These are phyloP conservation scores for Leavenworthia alabamica DNA, from an alignment of 345 rosid species.

Conservation along the genomic window DNA sequence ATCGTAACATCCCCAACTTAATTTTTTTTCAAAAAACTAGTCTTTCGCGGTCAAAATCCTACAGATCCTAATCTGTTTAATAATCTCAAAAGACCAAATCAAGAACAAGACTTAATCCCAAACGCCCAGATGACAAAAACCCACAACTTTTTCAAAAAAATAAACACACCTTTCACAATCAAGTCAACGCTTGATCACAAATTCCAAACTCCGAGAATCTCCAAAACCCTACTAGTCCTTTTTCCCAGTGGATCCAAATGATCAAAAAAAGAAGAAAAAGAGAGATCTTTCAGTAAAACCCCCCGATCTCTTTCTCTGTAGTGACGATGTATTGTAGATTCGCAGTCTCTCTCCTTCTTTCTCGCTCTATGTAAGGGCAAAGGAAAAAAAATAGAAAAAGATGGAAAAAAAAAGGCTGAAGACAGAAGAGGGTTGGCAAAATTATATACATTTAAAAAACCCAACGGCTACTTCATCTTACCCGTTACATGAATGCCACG, in stretches of 20 bases:
- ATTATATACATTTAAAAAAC: conserved; percentile 34
- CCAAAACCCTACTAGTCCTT: background rate
- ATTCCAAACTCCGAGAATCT: conserved; percentile 5
- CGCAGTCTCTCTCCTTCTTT: conserved; percentile 11
- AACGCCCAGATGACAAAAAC: conserved; percentile 15
- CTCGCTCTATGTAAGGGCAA: background rate
- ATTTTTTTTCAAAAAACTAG: no score
- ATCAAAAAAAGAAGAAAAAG: conserved; percentile 32
- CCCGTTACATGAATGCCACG: conserved; percentile 43
- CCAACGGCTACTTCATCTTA: conserved; percentile 61
- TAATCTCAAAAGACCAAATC: conserved; percentile 21
- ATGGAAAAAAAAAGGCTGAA: background rate
- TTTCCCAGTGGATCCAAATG: background rate
- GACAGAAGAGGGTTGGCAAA: conserved; percentile 43
- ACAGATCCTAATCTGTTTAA: conserved; percentile 23
- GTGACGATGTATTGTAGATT: conserved; percentile 9
- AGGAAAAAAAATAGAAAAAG: background rate
- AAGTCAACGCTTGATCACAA: conserved; percentile 15
- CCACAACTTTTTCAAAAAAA: background rate
- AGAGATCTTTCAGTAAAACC: conserved; percentile 35
- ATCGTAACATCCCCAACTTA: conserved; percentile 7
- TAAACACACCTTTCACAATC: conserved; percentile 31
- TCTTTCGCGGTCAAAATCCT: no score
- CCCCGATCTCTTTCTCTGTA: conserved; percentile 34
- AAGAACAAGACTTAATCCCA: conserved; percentile 27